phyloP scores from a whole-genome alignment of 768 basidiomycete species.

The Pisolithus marmoratus region DNA sequence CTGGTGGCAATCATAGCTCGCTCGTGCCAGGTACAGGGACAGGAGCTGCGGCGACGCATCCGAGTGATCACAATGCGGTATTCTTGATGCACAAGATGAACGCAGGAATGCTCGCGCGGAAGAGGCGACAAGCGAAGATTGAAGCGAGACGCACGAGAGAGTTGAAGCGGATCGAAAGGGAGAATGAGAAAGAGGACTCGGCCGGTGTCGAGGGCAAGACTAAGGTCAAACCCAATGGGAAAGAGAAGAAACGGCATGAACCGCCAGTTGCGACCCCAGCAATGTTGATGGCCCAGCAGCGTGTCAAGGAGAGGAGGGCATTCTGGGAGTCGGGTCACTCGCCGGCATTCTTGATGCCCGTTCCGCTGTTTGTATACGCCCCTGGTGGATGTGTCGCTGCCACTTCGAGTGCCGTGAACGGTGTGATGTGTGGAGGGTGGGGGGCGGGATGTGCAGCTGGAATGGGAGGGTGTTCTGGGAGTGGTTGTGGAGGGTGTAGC shows the following conservation, averaged over 20 bases:
- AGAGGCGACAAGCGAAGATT: slow-evolving; percentile 20
- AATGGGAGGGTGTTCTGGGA: slow-evolving; percentile 2
- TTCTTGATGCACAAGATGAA: slow-evolving; percentile 26
- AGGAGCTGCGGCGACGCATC: slow-evolving; percentile 40
- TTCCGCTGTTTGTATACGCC: slow-evolving; percentile 30
- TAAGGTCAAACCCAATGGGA: too few species aligned
- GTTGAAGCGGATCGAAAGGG: slow-evolving; percentile 18
- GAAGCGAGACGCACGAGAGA: slow-evolving; percentile 23
- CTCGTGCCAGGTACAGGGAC: not conserved
- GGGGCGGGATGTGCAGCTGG: slow-evolving; percentile 3
- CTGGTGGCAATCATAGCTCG: slow-evolving; percentile 1
- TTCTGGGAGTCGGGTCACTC: slow-evolving; percentile 12
- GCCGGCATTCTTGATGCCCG: slow-evolving; percentile 34
- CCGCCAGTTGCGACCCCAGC: too few species aligned
- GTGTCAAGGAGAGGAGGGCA: not conserved
- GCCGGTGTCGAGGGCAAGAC: too few species aligned
- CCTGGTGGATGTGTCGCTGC: slow-evolving; percentile 15
- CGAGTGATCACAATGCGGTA: slow-evolving; percentile 49
- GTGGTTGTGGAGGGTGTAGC: slow-evolving; percentile 24
- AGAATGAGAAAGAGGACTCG: not conserved
- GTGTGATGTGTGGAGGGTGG: slow-evolving; percentile 1
- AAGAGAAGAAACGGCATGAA: too few species aligned
- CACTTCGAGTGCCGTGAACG: slow-evolving; percentile 1
- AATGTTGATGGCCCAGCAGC: not conserved
- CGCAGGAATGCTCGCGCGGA: slow-evolving; percentile 15